Percentiles rank a stretch among this genome's conserved stretches.
These are phyloP conservation scores for Trametes elegans DNA, from an alignment of 768 basidiomycete species.

Conservation along the genomic window DNA sequence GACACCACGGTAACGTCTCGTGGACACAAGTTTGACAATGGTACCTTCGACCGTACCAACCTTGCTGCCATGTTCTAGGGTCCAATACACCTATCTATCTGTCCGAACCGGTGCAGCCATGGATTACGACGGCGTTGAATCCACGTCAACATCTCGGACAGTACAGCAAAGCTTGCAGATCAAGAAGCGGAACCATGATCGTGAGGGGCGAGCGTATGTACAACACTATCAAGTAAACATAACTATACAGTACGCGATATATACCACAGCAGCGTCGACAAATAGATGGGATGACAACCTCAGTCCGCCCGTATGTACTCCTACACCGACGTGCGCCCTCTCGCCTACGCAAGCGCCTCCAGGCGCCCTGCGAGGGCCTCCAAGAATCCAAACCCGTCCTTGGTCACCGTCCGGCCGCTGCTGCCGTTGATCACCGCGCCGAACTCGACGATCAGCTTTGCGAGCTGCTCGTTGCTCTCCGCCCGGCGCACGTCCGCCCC, in stretches of 20 bases:
- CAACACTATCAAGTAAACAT: not conserved
- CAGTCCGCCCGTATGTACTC: not conserved
- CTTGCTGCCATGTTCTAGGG: too few relatives aligned
- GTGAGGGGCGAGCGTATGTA: not conserved
- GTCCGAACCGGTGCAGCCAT: too few relatives aligned
- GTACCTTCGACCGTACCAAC: too few relatives aligned
- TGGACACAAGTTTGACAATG: too few relatives aligned
- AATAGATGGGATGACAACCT: constrained; percentile 3
- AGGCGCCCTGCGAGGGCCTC: constrained; percentile 58
- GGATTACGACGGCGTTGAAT: too few relatives aligned
- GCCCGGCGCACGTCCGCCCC: constrained; percentile 52
- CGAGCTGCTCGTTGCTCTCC: constrained; percentile 54
- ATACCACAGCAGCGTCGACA: constrained; percentile 4
- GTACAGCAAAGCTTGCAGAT: too few relatives aligned
- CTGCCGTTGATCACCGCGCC: constrained; percentile 65
- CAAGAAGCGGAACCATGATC: too few relatives aligned
- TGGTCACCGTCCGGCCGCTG: constrained; percentile 69
- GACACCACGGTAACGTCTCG: too few relatives aligned
- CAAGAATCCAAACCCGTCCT: constrained; percentile 72
- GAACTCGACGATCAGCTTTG: constrained; percentile 67
- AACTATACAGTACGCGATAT: constrained; percentile 11
- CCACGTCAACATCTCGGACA: too few relatives aligned
- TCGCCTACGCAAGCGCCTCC: constrained; percentile 34
- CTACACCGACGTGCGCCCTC: not conserved
- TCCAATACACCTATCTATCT: too few relatives aligned